These are phyloP conservation scores for Nidula microcarpa DNA, from an alignment of 768 basidiomycete species.

Conservation along the genomic window DNA sequence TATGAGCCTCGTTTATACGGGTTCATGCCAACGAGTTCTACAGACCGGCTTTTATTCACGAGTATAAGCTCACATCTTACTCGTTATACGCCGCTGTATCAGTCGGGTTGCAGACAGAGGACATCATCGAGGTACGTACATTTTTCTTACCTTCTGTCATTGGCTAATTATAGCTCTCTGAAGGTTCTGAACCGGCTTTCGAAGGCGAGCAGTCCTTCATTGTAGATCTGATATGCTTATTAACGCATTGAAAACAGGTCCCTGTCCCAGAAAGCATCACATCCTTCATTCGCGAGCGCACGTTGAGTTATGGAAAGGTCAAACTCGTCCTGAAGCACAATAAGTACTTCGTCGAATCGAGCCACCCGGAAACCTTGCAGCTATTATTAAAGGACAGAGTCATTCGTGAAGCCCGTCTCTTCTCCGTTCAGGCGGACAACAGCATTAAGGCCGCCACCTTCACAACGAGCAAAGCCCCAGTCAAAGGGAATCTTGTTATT, in stretches of 20 bases:
- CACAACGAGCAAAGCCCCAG: constrained; percentile 79
- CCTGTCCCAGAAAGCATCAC: constrained; percentile 88
- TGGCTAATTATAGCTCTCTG: constrained; percentile 13
- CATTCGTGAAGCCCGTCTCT: constrained; percentile 81
- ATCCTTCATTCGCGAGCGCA: constrained; percentile 87
- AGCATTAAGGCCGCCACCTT: constrained; percentile 75
- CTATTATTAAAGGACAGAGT: constrained; percentile 80
- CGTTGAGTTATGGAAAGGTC: constrained; percentile 96
- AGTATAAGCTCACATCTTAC: constrained; percentile 98
- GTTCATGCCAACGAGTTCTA: constrained; percentile 18
- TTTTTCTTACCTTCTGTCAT: constrained; percentile 3
- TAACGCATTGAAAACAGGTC: constrained; percentile 47
- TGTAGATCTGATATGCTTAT: neutral
- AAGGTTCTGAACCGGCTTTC: constrained; percentile 80
- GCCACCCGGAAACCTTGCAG: constrained; percentile 90
- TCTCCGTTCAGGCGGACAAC: constrained; percentile 64
- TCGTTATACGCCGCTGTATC: constrained; percentile 98
- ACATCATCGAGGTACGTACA: constrained; percentile 90
- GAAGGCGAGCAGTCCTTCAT: constrained; percentile 43
- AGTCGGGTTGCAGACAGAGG: constrained; percentile 95
- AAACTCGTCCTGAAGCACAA: constrained; percentile 98
- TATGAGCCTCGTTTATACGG: constrained; percentile 16
- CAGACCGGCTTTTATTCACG: constrained; percentile 97
- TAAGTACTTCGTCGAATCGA: constrained; percentile 95
- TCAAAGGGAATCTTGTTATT: constrained; percentile 79